Evolutionary conservation across 805 yeast species (phyloP), one percentile per base, ranked within the genome.

Genomic region (Nakazawaea holstii): DNA sequence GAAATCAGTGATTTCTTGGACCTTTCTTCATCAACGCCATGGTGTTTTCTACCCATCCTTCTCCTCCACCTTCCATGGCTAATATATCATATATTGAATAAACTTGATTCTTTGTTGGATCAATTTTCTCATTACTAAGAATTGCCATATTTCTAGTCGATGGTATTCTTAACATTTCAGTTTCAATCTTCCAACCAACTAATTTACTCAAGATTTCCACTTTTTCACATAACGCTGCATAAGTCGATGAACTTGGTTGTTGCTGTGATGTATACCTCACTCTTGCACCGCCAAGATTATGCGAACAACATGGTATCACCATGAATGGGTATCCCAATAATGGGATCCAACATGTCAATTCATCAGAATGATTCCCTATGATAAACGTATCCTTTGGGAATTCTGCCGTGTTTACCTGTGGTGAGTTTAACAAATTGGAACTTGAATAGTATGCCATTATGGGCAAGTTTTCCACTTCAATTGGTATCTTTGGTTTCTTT

Each of bases 291-390:
- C 82, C 76, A 38, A 92, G 72, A 2, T 85, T 80, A 64, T 92
- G 96, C 0, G 97, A 90, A 62, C 98, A 92, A 62, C 98, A 92
- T 9, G 98, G 98, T 37, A 92, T 87, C 8, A 89, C 96, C 71
- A 92, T 70, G 61, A 88, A 92, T 6, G 97, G 96, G 52, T 75
- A 85, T 0, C 89, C 90, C 9, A 92, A 66, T 9, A 92, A 67
- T 3, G 98, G 98, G 33, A 92, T 82, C 97, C 98, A 92, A 54
- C 96, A 86, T 0, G 97, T 91, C 48, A 92, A 72, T 60, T 92
- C 98, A 62, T 92, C 98, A 1, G 96, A 87, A 60, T 92, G 98
- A 61, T 92, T 92, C 1, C 98, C 98, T 39, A 92, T 90, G 32
- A 91, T 65, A 57, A 92, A 92, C 0, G 96, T 84, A 55, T 84